phyloP scores from a whole-genome alignment of 495 filamentous ascomycete species.

The Pyrenula aspistea region DNA sequence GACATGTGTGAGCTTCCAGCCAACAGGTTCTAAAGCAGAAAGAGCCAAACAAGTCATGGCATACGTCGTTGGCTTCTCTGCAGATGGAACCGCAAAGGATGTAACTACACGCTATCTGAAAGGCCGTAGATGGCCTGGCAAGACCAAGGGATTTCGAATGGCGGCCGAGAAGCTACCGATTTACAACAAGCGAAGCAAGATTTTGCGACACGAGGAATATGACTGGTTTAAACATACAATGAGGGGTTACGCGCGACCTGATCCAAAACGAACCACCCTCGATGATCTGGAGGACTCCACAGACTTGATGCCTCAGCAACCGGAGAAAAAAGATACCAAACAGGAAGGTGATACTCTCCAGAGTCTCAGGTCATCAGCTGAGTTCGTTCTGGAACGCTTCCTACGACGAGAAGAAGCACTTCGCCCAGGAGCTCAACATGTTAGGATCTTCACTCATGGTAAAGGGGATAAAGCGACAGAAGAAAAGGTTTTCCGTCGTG shows the following conservation, averaged over 20 bases:
- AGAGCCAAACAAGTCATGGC: constrained; percentile 81
- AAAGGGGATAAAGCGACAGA: constrained; percentile 54
- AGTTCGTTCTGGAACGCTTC: constrained; percentile 79
- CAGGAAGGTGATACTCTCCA: constrained; percentile 71
- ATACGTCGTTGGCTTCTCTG: constrained; percentile 78
- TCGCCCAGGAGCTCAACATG: constrained; percentile 50
- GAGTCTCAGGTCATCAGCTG: constrained; percentile 72
- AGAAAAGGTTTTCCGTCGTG: constrained; percentile 70
- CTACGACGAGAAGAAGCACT: constrained; percentile 89
- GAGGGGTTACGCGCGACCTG: constrained; percentile 54
- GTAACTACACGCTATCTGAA: constrained; percentile 89
- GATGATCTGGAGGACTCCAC: constrained; percentile 69
- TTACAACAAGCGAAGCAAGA: constrained; percentile 58
- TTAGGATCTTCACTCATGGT: constrained; percentile 60
- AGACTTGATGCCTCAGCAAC: constrained; percentile 59
- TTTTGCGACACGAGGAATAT: constrained; percentile 54
- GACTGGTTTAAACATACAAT: constrained; percentile 84
- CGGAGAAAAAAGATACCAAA: constrained; percentile 54
- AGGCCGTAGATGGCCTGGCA: constrained; percentile 71
- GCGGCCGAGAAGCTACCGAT: constrained; percentile 66
- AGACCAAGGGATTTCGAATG: constrained; percentile 78
- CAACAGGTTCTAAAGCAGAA: constrained; percentile 68
- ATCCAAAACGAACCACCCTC: constrained; percentile 45
- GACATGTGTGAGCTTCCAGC: constrained; percentile 64
- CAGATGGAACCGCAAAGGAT: constrained; percentile 85